Base-by-base conservation (phyloP, 1,139 yeast genomes). In the Taphrina pruni region DNA sequence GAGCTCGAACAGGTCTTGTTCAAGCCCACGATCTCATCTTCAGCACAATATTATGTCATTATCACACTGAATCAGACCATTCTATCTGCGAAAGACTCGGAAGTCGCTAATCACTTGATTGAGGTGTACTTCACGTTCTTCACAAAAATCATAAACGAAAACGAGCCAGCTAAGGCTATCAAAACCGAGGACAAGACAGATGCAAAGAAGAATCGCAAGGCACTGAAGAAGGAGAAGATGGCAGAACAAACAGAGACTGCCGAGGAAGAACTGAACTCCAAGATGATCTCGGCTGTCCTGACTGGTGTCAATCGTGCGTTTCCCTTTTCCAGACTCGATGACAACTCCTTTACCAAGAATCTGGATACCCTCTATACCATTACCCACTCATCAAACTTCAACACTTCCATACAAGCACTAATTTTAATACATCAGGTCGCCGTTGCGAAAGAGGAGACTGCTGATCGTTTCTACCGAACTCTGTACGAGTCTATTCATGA, bases 301-400 rank as follows among this genome's bases (percentile, higher is more conserved):
- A 92, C 99, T 1, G 99, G 99, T 73, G 85, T 94, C 72, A 95
- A 95, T 78, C 89, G 99, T 80, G 95, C 99, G 0, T 93, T 90
- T 83, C 98, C 99, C 70, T 94, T 90, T 77, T 88, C 97, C 1
- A 84, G 86, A 72, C 82, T 95, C 70, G 89, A 96, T 8, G 83
- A 86, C 66, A 87, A 87, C 26, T 85, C 86, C 8, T 93, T 90
- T 78, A 86, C 87, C 73, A 82, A 84, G 72, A 98, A 95, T 79
- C 82, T 93, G 76, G 88, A 91, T 75, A 89, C 96, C 0, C 81
- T 94, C 70, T 95, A 89, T 82, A 87, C 87, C 76, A 93, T 94
- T 76, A 93, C 98, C 1, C 98, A 94, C 78, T 89, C 97, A 32
- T 87, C 96, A 39, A 95, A 95, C 78, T 93, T 94, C 82, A 92